Conservation (phyloP, 108 stramenopile genomes). For the Cyclotella cryptica region DNA sequence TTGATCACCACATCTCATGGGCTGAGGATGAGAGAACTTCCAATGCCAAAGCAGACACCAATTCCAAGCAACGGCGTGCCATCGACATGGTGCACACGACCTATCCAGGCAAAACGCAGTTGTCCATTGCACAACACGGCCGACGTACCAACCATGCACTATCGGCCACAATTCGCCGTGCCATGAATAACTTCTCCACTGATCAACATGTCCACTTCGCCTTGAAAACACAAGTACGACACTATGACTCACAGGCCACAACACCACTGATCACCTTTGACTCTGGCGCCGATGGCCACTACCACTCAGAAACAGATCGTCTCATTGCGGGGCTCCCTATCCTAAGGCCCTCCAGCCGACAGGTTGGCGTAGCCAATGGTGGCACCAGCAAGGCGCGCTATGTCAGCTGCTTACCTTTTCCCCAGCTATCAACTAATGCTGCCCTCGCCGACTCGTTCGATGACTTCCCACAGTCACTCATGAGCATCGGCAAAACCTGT, state of each 20-base stretch:
- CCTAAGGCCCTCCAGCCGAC: neutral
- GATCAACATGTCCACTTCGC: neutral
- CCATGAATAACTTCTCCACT: neutral
- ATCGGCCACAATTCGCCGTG: neutral
- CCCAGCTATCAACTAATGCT: neutral
- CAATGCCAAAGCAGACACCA: neutral
- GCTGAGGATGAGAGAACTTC: conserved; percentile 2
- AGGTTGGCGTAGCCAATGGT: conserved; percentile 2
- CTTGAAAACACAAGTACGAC: neutral
- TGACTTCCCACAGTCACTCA: neutral
- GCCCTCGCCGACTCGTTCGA: neutral
- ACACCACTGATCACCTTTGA: neutral
- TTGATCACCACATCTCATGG: conserved; percentile 2
- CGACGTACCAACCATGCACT: neutral
- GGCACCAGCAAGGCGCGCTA: neutral
- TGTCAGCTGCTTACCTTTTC: neutral
- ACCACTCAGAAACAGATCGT: neutral
- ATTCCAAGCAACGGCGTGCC: neutral
- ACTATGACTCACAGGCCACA: too few species aligned
- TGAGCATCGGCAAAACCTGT: neutral
- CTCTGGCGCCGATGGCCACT: conserved; percentile 6
- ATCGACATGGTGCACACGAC: neutral
- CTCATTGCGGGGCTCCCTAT: neutral
- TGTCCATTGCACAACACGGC: neutral
- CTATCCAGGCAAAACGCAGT: neutral